Evolutionary conservation across 768 basidiomycete species (phyloP).

Genomic region (Dendrothele bispora): DNA sequence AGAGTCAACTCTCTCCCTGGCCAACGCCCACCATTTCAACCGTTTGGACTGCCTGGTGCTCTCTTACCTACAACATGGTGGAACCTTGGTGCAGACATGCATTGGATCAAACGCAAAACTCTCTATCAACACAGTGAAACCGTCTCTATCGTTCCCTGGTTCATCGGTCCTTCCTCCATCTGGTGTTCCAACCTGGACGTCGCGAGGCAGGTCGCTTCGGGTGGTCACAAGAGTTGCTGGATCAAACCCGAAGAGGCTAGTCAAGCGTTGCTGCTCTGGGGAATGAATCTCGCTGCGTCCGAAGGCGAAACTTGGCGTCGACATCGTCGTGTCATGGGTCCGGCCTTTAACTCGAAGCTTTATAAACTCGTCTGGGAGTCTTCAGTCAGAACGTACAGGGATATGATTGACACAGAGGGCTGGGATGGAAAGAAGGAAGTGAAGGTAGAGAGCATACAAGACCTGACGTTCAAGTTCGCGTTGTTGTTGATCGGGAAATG

Average conservation of each 20-base stretch:
- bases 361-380: constrained; percentile 41
- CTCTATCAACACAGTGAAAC: constrained; percentile 28
- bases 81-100: constrained; percentile 37
- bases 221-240: constrained; percentile 38
- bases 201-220: constrained; percentile 40
- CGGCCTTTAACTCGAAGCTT: constrained; percentile 43
- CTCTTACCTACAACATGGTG: constrained; percentile 40
- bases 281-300: constrained; percentile 44
- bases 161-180: constrained; percentile 34
- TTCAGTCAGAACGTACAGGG: constrained; percentile 33
- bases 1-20: constrained; percentile 37
- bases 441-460: constrained; percentile 30
- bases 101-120: constrained; percentile 35
- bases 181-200: constrained; percentile 49
- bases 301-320: constrained; percentile 46
- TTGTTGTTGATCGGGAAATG: constrained; percentile 44
- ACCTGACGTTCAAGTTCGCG: constrained; percentile 40
- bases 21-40: constrained; percentile 40
- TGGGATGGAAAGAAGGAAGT: constrained; percentile 29
- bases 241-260: constrained; percentile 37
- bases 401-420: constrained; percentile 38
- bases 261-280: constrained; percentile 37
- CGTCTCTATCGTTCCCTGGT: constrained; percentile 39
- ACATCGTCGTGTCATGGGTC: constrained; percentile 43
- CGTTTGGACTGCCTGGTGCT: constrained; percentile 35